Conservation (phyloP, 495 filamentous ascomycete species). For the Immersiella caudata region DNA sequence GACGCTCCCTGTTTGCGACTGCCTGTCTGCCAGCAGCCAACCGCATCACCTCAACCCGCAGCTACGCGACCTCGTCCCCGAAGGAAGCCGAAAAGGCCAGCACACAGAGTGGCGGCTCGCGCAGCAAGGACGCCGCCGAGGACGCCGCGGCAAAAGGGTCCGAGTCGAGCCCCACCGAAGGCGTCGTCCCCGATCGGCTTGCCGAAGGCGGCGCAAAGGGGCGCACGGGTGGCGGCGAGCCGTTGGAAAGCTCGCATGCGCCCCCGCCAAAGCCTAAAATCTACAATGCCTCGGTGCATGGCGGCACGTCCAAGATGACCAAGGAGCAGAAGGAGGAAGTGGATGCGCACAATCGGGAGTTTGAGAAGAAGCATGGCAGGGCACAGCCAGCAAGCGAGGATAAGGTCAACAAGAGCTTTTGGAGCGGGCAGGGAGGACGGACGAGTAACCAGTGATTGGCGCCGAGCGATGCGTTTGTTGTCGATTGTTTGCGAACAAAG, state of each 20-base stretch:
- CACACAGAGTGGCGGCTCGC: constrained; percentile 48
- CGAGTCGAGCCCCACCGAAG: constrained; percentile 31
- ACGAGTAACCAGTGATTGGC: neutral
- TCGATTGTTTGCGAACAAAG: too few relatives aligned
- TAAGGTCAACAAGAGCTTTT: constrained; percentile 55
- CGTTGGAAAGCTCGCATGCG: constrained; percentile 44
- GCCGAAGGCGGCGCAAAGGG: constrained; percentile 39
- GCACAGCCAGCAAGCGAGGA: constrained; percentile 43
- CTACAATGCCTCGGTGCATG: constrained; percentile 43
- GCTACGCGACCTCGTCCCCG: constrained; percentile 22
- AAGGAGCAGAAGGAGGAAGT: constrained; percentile 54
- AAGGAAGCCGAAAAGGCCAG: constrained; percentile 45
- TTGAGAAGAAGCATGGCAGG: constrained; percentile 51
- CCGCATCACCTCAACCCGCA: neutral
- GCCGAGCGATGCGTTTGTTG: too few relatives aligned
- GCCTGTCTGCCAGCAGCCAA: neutral
- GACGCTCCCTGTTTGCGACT: neutral
- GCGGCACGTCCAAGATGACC: constrained; percentile 38
- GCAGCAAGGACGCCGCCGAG: constrained; percentile 47
- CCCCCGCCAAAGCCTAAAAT: constrained; percentile 51
- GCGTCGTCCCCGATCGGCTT: constrained; percentile 27
- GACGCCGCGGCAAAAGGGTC: too few relatives aligned
- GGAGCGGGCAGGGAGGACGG: constrained; percentile 35
- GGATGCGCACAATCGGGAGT: constrained; percentile 54
- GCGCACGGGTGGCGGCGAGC: constrained; percentile 44